A percentile compares a stretch with the other conserved stretches of the same genome.
Evolutionary conservation across 2,329 filamentous ascomycete genomes (phyloP).

Genomic region (Alternaria tenuissima): DNA sequence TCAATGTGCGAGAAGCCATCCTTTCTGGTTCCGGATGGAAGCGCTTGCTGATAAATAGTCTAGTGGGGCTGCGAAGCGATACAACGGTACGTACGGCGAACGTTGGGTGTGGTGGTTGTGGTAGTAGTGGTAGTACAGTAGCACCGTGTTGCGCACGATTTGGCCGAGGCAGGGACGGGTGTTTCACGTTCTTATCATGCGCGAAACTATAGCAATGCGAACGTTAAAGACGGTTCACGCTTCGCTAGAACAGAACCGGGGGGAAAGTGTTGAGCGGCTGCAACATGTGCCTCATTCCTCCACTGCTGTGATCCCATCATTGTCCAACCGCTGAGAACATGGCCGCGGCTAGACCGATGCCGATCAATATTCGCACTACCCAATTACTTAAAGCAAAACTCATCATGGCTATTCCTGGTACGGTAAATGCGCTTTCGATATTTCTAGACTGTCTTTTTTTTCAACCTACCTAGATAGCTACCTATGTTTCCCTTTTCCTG

Average conservation of each 20-base stretch:
- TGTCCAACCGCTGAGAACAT: constrained; percentile 9
- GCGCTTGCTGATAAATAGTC: constrained; percentile 11
- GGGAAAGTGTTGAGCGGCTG: constrained; percentile 15
- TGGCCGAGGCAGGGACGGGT: neutral
- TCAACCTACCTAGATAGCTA: too few species aligned
- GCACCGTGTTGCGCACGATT: neutral
- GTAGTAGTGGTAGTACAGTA: constrained; percentile 5
- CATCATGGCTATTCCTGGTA: neutral
- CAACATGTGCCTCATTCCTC: constrained; percentile 11
- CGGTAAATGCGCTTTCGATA: neutral
- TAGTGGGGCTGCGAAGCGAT: constrained; percentile 15
- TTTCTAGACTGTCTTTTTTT: neutral
- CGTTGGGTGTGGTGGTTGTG: constrained; percentile 4
- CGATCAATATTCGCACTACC: constrained; percentile 5
- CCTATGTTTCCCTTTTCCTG: neutral
- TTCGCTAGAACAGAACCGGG: neutral
- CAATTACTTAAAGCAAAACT: constrained; percentile 5
- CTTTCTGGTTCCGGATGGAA: constrained; percentile 3
- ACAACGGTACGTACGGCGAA: constrained; percentile 5
- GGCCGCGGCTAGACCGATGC: constrained; percentile 9
- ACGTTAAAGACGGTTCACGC: neutral
- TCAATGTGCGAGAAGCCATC: constrained; percentile 43
- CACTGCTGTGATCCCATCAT: constrained; percentile 9
- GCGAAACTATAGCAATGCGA: neutral
- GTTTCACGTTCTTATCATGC: neutral